Percentiles rank a stretch among this genome's conserved stretches.
These are phyloP conservation scores for Talaromyces islandicus DNA, from an alignment of 2,329 filamentous ascomycete species.

Conservation along the genomic window DNA sequence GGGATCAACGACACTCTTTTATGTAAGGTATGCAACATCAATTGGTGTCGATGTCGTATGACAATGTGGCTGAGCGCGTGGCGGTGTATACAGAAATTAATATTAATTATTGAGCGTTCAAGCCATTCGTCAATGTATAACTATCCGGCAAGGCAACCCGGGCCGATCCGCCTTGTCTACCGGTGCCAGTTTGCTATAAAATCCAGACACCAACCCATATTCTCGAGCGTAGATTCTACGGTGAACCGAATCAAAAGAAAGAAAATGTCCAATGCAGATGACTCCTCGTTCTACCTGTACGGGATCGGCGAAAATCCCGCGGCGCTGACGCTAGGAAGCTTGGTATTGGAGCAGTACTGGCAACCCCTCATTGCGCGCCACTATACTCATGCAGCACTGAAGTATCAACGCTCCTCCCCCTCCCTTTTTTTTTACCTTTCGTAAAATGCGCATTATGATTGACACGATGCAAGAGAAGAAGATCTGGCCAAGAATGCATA, in stretches of 20 bases:
- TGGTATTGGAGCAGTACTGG: constrained; percentile 22
- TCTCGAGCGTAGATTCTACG: too few relatives aligned
- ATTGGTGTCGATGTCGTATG: background rate
- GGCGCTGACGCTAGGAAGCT: constrained; percentile 19
- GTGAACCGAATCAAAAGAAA: background rate
- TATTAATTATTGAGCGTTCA: background rate
- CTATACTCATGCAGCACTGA: constrained; percentile 18
- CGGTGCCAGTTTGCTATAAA: too few relatives aligned
- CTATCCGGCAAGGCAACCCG: too few relatives aligned
- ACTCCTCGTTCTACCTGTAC: constrained; percentile 21
- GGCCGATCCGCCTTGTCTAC: background rate
- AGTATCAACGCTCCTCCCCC: constrained; percentile 5
- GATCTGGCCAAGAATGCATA: constrained; percentile 15
- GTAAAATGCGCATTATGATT: background rate
- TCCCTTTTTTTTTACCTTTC: too few relatives aligned
- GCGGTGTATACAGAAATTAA: too few relatives aligned
- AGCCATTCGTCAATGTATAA: background rate
- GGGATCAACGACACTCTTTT: too few relatives aligned
- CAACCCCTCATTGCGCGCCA: constrained; percentile 20
- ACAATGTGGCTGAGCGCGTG: background rate
- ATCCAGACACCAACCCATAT: too few relatives aligned
- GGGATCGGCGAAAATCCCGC: constrained; percentile 21
- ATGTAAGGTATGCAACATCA: background rate
- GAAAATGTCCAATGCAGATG: constrained; percentile 14
- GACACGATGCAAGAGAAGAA: constrained; percentile 11